phyloP scores from a whole-genome alignment of 108 stramenopile species.

The Fragilariopsis cylindrus region DNA sequence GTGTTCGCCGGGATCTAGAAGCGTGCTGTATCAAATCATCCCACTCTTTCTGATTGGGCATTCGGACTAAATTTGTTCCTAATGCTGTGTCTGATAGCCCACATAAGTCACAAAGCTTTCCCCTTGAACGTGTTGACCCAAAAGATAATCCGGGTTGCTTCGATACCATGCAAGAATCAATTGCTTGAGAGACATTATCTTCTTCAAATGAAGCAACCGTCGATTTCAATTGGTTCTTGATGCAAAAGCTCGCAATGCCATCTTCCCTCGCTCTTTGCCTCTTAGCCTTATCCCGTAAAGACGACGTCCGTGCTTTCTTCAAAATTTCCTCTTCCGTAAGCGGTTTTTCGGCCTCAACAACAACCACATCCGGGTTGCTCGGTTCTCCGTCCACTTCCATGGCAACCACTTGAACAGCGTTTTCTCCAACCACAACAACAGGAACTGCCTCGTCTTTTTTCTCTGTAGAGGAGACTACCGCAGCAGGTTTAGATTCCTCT shows the following conservation, averaged over 20 bases:
- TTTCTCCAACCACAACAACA: conserved; percentile 33
- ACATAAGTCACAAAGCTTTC: conserved; percentile 68
- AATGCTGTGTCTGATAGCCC: conserved; percentile 73
- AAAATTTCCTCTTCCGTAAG: conserved; percentile 49
- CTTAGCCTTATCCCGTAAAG: conserved; percentile 53
- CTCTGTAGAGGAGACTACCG: background rate
- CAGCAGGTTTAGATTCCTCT: conserved; percentile 7
- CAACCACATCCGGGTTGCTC: conserved; percentile 21
- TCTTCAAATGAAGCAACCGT: conserved; percentile 81
- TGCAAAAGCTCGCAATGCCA: conserved; percentile 57
- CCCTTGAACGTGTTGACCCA: conserved; percentile 55
- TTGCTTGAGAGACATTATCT: conserved; percentile 60
- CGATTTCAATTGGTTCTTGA: conserved; percentile 64
- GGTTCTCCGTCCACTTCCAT: conserved; percentile 32
- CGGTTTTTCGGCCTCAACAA: conserved; percentile 34
- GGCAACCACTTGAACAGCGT: conserved; percentile 47
- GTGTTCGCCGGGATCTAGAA: conserved; percentile 44
- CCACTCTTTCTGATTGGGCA: conserved; percentile 80
- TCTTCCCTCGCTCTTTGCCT: conserved; percentile 74
- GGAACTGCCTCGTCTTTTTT: conserved; percentile 1
- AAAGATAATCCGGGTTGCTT: conserved; percentile 54
- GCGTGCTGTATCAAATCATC: conserved; percentile 58
- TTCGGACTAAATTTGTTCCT: conserved; percentile 74
- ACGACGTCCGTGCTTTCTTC: conserved; percentile 44
- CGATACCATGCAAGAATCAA: conserved; percentile 59